These are phyloP conservation scores for Nannochloropsis gaditana DNA, from an alignment of 108 stramenopile genomes.

Conservation along the genomic window DNA sequence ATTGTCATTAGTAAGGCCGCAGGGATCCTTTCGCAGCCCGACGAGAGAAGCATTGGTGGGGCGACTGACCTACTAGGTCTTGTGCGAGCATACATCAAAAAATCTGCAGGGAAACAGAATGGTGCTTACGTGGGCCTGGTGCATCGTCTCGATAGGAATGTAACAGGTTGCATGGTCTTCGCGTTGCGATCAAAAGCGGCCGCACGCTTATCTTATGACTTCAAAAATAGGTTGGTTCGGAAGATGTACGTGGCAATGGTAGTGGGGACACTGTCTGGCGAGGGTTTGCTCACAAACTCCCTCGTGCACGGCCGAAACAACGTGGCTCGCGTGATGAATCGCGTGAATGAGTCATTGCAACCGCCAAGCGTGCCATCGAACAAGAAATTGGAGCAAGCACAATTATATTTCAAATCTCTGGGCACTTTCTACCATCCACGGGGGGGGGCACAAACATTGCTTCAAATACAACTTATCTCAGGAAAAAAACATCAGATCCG, in stretches of 20 bases:
- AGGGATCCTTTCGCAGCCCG: conserved; percentile 37
- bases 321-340: neutral
- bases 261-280: conserved; percentile 25
- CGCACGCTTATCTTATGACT: conserved; percentile 37
- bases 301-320: conserved; percentile 16
- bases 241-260: conserved; percentile 39
- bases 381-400: conserved; percentile 5
- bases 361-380: neutral
- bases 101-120: conserved; percentile 35
- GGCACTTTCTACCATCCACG: neutral
- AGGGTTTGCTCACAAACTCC: conserved; percentile 32
- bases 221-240: conserved; percentile 28
- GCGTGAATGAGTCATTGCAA: neutral
- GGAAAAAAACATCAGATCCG: conserved; percentile 58
- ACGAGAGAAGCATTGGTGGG: conserved; percentile 23
- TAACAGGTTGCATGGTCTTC: conserved; percentile 43
- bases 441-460: conserved; percentile 39
- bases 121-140: conserved; percentile 40
- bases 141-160: conserved; percentile 48
- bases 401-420: conserved; percentile 24
- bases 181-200: conserved; percentile 46
- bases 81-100: conserved; percentile 40
- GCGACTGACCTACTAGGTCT: conserved; percentile 33
- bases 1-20: conserved; percentile 43
- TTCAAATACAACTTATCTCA: conserved; percentile 44